Conservation (phyloP, 768 basidiomycete genomes). For the Boletus eberwhitei region DNA sequence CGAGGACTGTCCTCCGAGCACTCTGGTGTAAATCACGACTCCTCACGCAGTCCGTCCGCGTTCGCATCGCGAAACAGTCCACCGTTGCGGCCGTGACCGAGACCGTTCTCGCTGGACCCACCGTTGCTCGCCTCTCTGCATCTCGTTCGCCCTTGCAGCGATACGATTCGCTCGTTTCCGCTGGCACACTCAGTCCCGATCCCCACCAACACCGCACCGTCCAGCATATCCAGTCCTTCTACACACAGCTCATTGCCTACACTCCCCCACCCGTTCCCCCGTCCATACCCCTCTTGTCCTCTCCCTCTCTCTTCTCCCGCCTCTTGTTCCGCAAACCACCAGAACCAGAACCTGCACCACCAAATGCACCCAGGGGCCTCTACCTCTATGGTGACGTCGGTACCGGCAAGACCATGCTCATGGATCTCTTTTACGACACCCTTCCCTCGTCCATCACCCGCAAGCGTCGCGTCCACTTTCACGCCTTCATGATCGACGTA, state of each 20-base stretch:
- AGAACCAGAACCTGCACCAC: conserved; percentile 36
- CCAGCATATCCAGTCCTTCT: conserved; percentile 73
- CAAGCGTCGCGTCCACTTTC: conserved; percentile 93
- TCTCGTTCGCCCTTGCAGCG: conserved; percentile 31
- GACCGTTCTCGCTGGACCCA: neutral
- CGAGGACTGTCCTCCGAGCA: neutral
- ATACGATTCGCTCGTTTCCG: conserved; percentile 47
- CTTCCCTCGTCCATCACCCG: conserved; percentile 62
- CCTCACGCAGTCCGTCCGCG: neutral
- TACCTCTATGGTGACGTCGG: conserved; percentile 97
- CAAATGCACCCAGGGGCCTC: conserved; percentile 73
- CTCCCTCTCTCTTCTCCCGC: conserved; percentile 20
- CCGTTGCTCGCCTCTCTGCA: neutral
- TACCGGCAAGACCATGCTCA: conserved; percentile 98
- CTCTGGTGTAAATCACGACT: neutral
- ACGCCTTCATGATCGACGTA: conserved; percentile 99
- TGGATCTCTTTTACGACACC: conserved; percentile 94
- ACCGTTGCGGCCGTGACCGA: neutral
- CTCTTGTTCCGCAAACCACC: conserved; percentile 29
- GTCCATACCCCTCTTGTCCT: conserved; percentile 27
- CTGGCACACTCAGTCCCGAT: conserved; percentile 65
- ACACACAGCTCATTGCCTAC: conserved; percentile 69
- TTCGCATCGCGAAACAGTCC: conserved; percentile 12
- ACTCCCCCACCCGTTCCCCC: conserved; percentile 59
- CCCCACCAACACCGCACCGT: conserved; percentile 84